A percentile compares a stretch with the other conserved stretches of the same genome.
Evolutionary conservation across 257 asterid species (phyloP).

Genomic region (Forsythia suspensa): DNA sequence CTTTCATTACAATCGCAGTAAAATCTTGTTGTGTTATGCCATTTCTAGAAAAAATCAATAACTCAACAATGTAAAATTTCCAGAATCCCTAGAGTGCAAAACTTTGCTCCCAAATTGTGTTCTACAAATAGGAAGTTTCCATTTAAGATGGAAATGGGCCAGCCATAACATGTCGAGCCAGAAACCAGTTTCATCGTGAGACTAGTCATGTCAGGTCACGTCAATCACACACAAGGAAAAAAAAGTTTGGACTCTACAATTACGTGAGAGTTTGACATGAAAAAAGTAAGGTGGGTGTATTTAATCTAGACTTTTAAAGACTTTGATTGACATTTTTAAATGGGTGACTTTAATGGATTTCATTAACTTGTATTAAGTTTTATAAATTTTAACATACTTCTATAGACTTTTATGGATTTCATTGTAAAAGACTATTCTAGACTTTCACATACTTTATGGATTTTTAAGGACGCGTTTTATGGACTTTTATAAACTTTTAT

Average conservation of each 20-base stretch:
- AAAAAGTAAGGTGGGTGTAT: not conserved
- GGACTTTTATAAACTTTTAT: too few relatives aligned
- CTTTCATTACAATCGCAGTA: not conserved
- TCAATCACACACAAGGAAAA: too few relatives aligned
- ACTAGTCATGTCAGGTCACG: not conserved
- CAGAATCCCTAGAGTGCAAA: not conserved
- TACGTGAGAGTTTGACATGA: not conserved
- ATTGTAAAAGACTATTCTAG: too few relatives aligned
- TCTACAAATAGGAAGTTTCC: not conserved
- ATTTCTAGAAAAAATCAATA: not conserved
- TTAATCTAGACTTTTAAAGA: too few relatives aligned
- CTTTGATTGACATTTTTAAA: too few relatives aligned
- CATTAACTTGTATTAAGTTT: too few relatives aligned
- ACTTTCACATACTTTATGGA: too few relatives aligned
- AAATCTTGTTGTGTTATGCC: not conserved
- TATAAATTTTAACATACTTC: too few relatives aligned
- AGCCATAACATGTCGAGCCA: not conserved
- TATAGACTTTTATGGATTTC: too few relatives aligned
- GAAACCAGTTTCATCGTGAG: not conserved
- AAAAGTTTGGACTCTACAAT: not conserved
- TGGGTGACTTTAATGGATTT: too few relatives aligned
- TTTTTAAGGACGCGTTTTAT: too few relatives aligned
- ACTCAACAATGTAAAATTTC: not conserved
- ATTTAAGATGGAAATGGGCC: not conserved
- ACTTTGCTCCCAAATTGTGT: not conserved